Evolutionary conservation across 169 alveolate species (phyloP).

Genomic region (Plasmodium chabaudi): DNA sequence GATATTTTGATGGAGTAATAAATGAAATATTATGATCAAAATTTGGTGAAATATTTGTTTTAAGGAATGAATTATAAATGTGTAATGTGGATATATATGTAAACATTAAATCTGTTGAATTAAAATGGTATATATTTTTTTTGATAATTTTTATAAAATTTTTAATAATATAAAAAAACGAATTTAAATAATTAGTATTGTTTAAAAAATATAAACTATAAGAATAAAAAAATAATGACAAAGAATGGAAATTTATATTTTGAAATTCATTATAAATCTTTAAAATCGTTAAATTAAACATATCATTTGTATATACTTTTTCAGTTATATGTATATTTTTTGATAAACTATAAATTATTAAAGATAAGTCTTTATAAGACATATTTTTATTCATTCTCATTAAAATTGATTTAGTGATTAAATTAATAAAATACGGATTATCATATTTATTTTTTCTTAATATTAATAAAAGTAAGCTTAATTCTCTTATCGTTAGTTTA

Average conservation of each 20-base stretch:
- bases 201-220: slow-evolving; percentile 58
- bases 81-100: slow-evolving; percentile 40
- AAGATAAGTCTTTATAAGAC: slow-evolving; percentile 55
- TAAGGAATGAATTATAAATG: not conserved
- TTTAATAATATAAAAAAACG: slow-evolving; percentile 52
- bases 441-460: slow-evolving; percentile 66
- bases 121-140: slow-evolving; percentile 29
- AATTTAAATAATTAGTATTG: slow-evolving; percentile 29
- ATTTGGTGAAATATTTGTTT: not conserved
- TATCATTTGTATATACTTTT: slow-evolving; percentile 45
- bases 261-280: slow-evolving; percentile 51
- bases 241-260: slow-evolving; percentile 49
- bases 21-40: not conserved
- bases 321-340: slow-evolving; percentile 14
- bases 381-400: slow-evolving; percentile 69
- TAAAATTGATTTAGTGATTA: slow-evolving; percentile 49
- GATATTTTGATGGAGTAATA: no score
- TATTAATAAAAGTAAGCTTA: slow-evolving; percentile 38
- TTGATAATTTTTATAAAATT: slow-evolving; percentile 48
- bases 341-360: slow-evolving; percentile 39
- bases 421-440: slow-evolving; percentile 21
- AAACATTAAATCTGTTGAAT: slow-evolving; percentile 73
- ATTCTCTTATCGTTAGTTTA: slow-evolving; percentile 43
- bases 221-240: slow-evolving; percentile 71
- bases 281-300: slow-evolving; percentile 39